Percentiles rank a stretch among this genome's conserved stretches.
Evolutionary conservation across 805 yeast genomes (phyloP).

Genomic region (Ascoidea rubescens): DNA sequence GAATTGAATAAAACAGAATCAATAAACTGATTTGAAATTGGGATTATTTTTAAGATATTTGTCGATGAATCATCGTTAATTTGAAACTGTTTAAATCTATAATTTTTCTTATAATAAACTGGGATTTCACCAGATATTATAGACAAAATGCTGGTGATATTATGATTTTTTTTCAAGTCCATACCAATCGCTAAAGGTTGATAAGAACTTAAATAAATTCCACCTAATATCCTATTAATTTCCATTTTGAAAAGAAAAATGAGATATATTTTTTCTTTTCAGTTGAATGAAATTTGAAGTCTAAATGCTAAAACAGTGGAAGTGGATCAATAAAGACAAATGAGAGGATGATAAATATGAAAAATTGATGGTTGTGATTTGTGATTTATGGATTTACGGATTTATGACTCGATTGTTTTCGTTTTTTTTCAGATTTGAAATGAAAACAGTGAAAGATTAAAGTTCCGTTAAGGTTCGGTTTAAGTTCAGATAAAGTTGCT

Average conservation of each 20-base stretch:
- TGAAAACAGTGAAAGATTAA: too few species aligned
- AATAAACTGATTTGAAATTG: constrained; percentile 52
- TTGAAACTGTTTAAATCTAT: constrained; percentile 44
- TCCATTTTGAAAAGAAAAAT: constrained; percentile 13
- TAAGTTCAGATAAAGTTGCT: too few species aligned
- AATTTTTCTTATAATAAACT: constrained; percentile 28
- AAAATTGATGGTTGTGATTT: too few species aligned
- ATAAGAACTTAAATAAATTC: constrained; percentile 62
- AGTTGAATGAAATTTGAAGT: neutral
- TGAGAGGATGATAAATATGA: neutral
- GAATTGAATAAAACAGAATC: constrained; percentile 43
- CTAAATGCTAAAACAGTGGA: neutral
- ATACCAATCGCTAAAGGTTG: constrained; percentile 43
- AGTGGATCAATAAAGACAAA: neutral
- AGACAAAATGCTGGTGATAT: constrained; percentile 63
- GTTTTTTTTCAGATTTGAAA: too few species aligned
- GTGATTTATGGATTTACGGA: too few species aligned
- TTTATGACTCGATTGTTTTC: too few species aligned
- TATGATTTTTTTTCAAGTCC: constrained; percentile 34
- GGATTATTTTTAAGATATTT: constrained; percentile 50
- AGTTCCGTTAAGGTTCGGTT: too few species aligned
- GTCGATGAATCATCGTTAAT: constrained; percentile 61
- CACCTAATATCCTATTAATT: constrained; percentile 59
- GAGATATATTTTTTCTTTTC: too few species aligned
- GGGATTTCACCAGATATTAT: constrained; percentile 54